Evolutionary conservation across 768 basidiomycete species (phyloP), one percentile per base, ranked within the genome.

Genomic region (Podaxis mareebaensis): DNA sequence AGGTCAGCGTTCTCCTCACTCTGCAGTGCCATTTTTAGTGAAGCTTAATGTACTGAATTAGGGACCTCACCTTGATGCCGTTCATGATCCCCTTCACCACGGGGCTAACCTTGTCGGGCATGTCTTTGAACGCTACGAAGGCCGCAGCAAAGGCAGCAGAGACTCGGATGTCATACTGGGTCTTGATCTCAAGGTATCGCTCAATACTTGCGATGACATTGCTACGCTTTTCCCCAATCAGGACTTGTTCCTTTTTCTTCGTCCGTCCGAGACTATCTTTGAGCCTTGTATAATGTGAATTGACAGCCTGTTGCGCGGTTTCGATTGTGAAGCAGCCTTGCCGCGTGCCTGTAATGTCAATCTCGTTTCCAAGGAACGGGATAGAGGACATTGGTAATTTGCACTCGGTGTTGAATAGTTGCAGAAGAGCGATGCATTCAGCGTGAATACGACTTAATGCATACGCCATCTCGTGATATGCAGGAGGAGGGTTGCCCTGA

Each of bases 31-130:
- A 66, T 24, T 33, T 60, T 66, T 58, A 68, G 65, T 51, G 15
- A 40, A 26, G 61, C 13, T 22, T 36, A 6, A 36, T 8, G 54
- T 2, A 20, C 28, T 13, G 59, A 38, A 40, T 48, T 17, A n/a
- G 38, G 59, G 53, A 52, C 62, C 84, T 48, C 58, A 93, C 96
- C 86, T 97, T 99, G 79, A 99, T 90, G 24, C 95, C 93, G 62
- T 95, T 96, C 92, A 98, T 99, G 61, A 99, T 89, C 24, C 93
- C 94, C 73, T 96, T 95, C 49, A 99, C 95, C 53, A 99, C 88
- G 0, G 97, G 96, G 68, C 93, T 96, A 65, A 99, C 89, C 77
- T 97, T 98, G 65, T 94, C 87, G 0, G 97, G 96, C 11, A 93
- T 87, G 38, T 86, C 86, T 71, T 85, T 83, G 66, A 98, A 87